Percentiles rank a stretch among this genome's conserved stretches.
Evolutionary conservation across 306 rosid species (phyloP).

Genomic region (Quercus cerris): DNA sequence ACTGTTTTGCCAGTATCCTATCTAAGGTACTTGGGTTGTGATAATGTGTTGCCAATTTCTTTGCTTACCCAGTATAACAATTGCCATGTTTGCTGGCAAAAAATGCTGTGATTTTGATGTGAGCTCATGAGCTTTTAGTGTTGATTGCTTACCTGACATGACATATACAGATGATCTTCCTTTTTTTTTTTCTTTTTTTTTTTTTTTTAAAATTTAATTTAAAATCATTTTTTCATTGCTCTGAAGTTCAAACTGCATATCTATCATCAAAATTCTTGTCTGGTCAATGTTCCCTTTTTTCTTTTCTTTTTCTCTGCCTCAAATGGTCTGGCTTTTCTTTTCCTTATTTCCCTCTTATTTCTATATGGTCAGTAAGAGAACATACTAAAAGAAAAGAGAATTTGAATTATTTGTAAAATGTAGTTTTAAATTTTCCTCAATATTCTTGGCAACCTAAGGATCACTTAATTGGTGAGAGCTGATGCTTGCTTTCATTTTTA

Average conservation of each 20-base stretch:
- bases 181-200: no score
- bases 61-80: neutral
- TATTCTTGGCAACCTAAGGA: neutral
- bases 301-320: neutral
- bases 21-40: neutral
- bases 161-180: neutral
- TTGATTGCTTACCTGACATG: neutral
- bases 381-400: neutral
- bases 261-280: neutral
- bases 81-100: neutral
- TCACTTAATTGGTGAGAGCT: neutral
- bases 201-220: no score
- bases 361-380: neutral
- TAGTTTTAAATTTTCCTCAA: neutral
- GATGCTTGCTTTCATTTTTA: conserved; percentile 23
- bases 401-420: neutral
- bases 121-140: neutral
- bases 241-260: neutral
- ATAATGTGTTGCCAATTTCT: neutral
- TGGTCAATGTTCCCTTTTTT: neutral
- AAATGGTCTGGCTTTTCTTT: neutral
- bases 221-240: neutral
- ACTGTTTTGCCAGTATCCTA: neutral
- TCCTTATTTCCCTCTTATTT: no score
- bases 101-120: neutral